phyloP scores from a whole-genome alignment of 106 monocot genomes.

The Gastrodia elata region DNA sequence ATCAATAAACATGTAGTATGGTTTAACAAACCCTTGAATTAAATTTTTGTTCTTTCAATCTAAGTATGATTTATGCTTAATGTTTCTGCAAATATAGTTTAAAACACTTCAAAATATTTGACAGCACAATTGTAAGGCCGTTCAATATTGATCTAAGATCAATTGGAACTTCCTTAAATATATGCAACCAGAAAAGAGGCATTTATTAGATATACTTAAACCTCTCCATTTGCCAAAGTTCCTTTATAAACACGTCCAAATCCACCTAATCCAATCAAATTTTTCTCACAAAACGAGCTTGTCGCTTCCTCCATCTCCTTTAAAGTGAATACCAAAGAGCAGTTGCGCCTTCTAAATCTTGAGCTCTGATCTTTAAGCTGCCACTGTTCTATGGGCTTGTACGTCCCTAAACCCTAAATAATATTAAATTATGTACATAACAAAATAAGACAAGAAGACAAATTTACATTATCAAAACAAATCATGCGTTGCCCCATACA shows the following conservation, averaged over 20 bases:
- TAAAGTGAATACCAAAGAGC: conserved; percentile 58
- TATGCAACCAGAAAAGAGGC: no score
- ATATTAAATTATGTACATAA: background rate
- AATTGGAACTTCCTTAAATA: no score
- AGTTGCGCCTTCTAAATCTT: conserved; percentile 30
- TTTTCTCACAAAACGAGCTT: conserved; percentile 49
- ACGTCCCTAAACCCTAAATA: conserved; percentile 47
- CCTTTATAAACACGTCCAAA: conserved; percentile 84
- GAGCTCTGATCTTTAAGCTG: conserved; percentile 40
- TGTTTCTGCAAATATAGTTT: no score
- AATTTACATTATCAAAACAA: background rate
- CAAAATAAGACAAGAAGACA: background rate
- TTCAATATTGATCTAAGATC: no score
- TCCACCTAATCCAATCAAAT: conserved; percentile 80
- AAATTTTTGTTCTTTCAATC: no score
- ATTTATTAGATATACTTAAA: conserved; percentile 4
- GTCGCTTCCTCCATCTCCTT: conserved; percentile 92
- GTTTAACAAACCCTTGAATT: no score
- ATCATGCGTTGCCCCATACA: conserved; percentile 29
- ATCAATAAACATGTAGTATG: no score
- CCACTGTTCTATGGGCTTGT: conserved; percentile 64
- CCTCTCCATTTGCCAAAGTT: conserved; percentile 55
- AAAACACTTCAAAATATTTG: no score
- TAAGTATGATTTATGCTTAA: no score
- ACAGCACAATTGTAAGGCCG: no score